Conservation (phyloP, 2,329 filamentous ascomycete genomes). For the Fusarium anguioides region DNA sequence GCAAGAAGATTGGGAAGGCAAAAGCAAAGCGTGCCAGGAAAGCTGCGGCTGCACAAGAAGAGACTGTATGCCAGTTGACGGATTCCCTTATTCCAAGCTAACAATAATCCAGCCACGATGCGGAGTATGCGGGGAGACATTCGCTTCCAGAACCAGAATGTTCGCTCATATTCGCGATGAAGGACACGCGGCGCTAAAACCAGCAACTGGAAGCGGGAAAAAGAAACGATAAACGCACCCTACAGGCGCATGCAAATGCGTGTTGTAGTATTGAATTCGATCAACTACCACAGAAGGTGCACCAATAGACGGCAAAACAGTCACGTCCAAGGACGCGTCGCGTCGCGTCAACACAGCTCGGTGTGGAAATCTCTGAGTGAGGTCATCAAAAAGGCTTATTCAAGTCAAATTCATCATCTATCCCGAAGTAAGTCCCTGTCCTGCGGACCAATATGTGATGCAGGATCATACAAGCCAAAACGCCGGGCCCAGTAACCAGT, state of each 20-base stretch:
- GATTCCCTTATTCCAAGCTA: neutral
- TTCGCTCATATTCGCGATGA: constrained; percentile 78
- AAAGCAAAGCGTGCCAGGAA: constrained; percentile 63
- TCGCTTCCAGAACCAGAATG: constrained; percentile 74
- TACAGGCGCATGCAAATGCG: neutral
- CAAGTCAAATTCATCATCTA: constrained; percentile 39
- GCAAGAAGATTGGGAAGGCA: constrained; percentile 62
- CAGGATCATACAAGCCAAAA: constrained; percentile 28
- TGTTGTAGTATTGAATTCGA: neutral
- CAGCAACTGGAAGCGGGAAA: constrained; percentile 42
- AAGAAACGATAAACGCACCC: constrained; percentile 48
- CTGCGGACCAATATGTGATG: constrained; percentile 3
- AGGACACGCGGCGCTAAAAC: constrained; percentile 67
- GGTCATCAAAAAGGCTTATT: constrained; percentile 5
- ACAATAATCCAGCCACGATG: constrained; percentile 53
- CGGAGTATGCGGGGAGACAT: constrained; percentile 57
- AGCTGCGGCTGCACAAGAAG: constrained; percentile 53
- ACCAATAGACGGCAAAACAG: neutral
- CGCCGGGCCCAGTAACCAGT: constrained; percentile 25
- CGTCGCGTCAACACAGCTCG: neutral
- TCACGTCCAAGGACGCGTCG: neutral
- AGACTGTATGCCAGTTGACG: constrained; percentile 49
- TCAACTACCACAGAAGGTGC: neutral
- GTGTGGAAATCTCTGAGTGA: neutral
- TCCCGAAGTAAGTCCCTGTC: constrained; percentile 34